Evolutionary conservation across 129 eudicot genomes (phyloP), one percentile per base, ranked within the genome.

Genomic region (Helianthus tuberosus): DNA sequence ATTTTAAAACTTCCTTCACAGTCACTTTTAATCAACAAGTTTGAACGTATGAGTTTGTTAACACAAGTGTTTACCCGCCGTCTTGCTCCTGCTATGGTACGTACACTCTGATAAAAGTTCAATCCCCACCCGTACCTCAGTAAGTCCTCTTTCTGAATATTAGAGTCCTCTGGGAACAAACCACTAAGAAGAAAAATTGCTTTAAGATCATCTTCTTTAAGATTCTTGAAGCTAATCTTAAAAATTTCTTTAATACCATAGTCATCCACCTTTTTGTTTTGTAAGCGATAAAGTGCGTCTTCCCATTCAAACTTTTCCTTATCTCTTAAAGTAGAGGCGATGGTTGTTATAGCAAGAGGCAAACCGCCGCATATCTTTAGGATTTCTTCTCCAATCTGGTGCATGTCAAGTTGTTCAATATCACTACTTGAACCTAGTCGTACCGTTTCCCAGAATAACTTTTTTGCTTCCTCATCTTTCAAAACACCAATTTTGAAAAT

Each of bases 111-210:
- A 57, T 20, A 57, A 23, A n/a, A 57, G 3, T 55, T 8, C n/a
- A 57, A 57, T 20, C 63, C 63, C 36, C 63, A 20, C 11, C 63
- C 36, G 23, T 57, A 57, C 63, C 63, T 57, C 25, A 57, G 14
- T 23, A 57, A 57, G 14, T 57, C 63, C 63, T 57, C 63, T 20
- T 3, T 20, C 4, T 2, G 3, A 47, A 47, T 47, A 4, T 47
- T 2, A 47, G 51, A 47, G 51, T 47, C 51, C 51, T 47, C 51
- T n/a, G 51, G 51, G 51, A 47, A 47, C 13, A 47, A 54, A 5
- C 60, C 60, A 6, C 29, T 14, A 52, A 54, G 29, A 54, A 54
- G 17, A 54, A 54, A 54, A 54, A 16, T 54, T 16, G 27, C 60
- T 54, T n/a, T 54, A 16, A 7, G 29, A 54, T 54, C 27, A 15